phyloP scores from a whole-genome alignment of 495 filamentous ascomycete genomes.

The Aspergillus homomorphus region DNA sequence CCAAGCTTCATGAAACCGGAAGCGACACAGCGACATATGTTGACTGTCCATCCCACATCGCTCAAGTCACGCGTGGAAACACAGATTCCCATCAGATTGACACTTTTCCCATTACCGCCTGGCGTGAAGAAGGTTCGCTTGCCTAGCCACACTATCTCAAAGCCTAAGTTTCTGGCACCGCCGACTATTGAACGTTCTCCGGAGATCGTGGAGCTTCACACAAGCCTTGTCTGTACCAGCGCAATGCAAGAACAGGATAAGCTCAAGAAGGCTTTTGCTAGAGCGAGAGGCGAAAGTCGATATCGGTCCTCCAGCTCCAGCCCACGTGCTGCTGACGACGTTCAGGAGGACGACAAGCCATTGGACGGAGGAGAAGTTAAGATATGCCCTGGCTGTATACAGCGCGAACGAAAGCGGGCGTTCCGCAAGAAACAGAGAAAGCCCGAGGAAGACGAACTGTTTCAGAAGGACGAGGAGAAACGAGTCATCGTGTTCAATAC shows the following conservation, averaged over 20 bases:
- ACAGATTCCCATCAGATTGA: constrained; percentile 80
- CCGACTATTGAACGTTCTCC: constrained; percentile 53
- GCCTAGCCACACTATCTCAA: constrained; percentile 84
- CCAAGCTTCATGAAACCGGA: constrained; percentile 26
- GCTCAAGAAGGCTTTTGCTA: constrained; percentile 59
- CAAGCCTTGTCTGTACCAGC: constrained; percentile 82
- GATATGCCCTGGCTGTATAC: constrained; percentile 81
- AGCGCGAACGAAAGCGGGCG: constrained; percentile 81
- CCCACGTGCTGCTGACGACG: constrained; percentile 31
- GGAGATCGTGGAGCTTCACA: constrained; percentile 77
- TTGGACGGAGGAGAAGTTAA: constrained; percentile 79
- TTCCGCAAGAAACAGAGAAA: constrained; percentile 87
- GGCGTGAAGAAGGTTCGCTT: constrained; percentile 79
- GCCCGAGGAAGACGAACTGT: constrained; percentile 75
- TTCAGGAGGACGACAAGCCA: constrained; percentile 61
- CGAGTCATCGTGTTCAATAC: constrained; percentile 93
- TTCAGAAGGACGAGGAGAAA: constrained; percentile 70
- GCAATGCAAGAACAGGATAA: constrained; percentile 77
- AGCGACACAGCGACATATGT: constrained; percentile 32
- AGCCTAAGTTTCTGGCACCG: constrained; percentile 79
- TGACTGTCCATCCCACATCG: constrained; percentile 62
- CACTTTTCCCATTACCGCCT: constrained; percentile 64
- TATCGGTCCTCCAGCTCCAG: constrained; percentile 26
- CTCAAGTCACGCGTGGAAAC: constrained; percentile 92
- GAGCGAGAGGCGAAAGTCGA: constrained; percentile 52